Percentiles rank a stretch among this genome's conserved stretches.
Conservation (phyloP, 1,284 basidiomycete species). For the Rhizoctonia solani region DNA sequence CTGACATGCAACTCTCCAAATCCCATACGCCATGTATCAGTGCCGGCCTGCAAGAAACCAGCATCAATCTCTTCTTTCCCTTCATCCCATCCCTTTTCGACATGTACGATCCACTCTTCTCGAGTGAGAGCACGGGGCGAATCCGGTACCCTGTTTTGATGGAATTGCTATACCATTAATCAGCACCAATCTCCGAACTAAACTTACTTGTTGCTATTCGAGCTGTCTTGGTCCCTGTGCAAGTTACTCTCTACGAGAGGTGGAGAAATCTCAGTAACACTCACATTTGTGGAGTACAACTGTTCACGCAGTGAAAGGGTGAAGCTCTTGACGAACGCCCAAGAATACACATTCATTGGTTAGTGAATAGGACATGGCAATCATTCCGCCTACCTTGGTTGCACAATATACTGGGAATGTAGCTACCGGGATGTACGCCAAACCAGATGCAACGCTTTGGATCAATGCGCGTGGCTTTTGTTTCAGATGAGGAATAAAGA, state of each 20-base stretch:
- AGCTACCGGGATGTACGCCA: not conserved
- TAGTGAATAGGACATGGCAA: not conserved
- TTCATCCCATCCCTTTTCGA: slow-evolving; percentile 13
- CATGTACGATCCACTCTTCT: slow-evolving; percentile 19
- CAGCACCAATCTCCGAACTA: too few species aligned
- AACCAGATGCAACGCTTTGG: not conserved
- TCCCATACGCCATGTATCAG: slow-evolving; percentile 4
- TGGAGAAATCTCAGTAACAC: slow-evolving; percentile 42
- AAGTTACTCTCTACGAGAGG: slow-evolving; percentile 43
- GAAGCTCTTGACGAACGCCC: slow-evolving; percentile 28
- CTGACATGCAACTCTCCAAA: slow-evolving; percentile 29
- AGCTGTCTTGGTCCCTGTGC: slow-evolving; percentile 41
- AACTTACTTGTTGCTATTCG: slow-evolving; percentile 42
- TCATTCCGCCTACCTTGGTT: not conserved
- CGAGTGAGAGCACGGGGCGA: not conserved
- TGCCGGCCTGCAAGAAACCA: slow-evolving; percentile 1
- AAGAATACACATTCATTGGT: not conserved
- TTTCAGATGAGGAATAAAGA: slow-evolving; percentile 5
- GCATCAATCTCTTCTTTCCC: slow-evolving; percentile 7
- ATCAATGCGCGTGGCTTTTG: not conserved
- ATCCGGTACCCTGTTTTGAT: slow-evolving; percentile 1
- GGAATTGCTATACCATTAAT: not conserved
- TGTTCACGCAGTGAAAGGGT: slow-evolving; percentile 19
- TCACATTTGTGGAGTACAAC: slow-evolving; percentile 36
- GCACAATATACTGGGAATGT: not conserved